Conservation (phyloP, 345 rosid genomes). For the Pugionium cornutum region DNA sequence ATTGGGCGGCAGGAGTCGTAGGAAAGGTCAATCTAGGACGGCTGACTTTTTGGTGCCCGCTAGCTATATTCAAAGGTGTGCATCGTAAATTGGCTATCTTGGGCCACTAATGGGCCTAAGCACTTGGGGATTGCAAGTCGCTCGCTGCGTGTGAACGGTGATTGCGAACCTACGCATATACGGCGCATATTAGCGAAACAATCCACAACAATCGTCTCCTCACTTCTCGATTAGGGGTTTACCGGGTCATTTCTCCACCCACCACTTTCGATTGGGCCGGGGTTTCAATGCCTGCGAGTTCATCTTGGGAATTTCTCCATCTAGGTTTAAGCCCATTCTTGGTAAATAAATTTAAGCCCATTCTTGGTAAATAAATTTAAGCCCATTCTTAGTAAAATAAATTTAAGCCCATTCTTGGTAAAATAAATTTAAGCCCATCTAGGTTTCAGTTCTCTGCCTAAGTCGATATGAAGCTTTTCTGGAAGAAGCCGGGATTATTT, state of each 20-base stretch:
- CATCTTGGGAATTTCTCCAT: slow-evolving; percentile 36
- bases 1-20: too few relatives aligned
- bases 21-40: too few relatives aligned
- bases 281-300: slow-evolving; percentile 71
- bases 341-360: too few relatives aligned
- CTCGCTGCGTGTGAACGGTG: too few relatives aligned
- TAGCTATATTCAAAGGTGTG: background rate
- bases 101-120: background rate
- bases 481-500: background rate
- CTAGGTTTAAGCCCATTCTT: too few relatives aligned
- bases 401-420: too few relatives aligned
- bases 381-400: too few relatives aligned
- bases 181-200: slow-evolving; percentile 29
- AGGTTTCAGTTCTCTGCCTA: background rate
- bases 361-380: too few relatives aligned
- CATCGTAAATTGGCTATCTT: background rate
- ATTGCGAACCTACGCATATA: slow-evolving; percentile 13
- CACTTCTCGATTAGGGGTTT: slow-evolving; percentile 35
- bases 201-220: slow-evolving; percentile 25
- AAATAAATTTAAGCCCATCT: background rate
- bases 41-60: too few relatives aligned
- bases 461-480: background rate
- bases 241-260: slow-evolving; percentile 1
- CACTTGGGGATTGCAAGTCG: too few relatives aligned
- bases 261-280: slow-evolving; percentile 21